Conservation (phyloP, 257 asterid species). For the Fraxinus pennsylvanica region DNA sequence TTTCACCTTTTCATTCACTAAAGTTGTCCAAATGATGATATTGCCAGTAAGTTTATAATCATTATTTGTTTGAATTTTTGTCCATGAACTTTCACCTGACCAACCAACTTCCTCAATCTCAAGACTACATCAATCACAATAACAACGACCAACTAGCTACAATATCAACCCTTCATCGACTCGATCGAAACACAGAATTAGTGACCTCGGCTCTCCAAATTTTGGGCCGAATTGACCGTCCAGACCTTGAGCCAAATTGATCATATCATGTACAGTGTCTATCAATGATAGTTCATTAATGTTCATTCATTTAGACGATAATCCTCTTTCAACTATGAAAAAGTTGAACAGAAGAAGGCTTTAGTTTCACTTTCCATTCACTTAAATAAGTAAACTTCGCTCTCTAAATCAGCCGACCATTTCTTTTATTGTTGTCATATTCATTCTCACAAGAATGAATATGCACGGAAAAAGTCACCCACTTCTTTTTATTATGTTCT, state of each 20-base stretch:
- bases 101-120: conserved; percentile 25
- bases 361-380: background rate
- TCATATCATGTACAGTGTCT: background rate
- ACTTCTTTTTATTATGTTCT: background rate
- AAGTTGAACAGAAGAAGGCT: background rate
- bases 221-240: no score
- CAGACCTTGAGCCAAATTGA: background rate
- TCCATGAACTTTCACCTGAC: conserved; percentile 30
- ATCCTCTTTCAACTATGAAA: background rate
- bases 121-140: conserved; percentile 5
- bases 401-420: no score
- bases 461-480: no score
- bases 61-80: conserved; percentile 37
- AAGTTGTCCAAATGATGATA: conserved; percentile 30
- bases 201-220: no score
- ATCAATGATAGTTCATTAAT: background rate
- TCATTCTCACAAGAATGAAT: background rate
- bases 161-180: background rate
- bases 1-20: conserved; percentile 32
- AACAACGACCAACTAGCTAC: background rate
- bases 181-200: no score
- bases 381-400: background rate
- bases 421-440: background rate
- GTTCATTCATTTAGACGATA: no score
- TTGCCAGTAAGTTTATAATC: conserved; percentile 31